Evolutionary conservation across 148 eudicot genomes (phyloP).

Genomic region (Nyssa sinensis): DNA sequence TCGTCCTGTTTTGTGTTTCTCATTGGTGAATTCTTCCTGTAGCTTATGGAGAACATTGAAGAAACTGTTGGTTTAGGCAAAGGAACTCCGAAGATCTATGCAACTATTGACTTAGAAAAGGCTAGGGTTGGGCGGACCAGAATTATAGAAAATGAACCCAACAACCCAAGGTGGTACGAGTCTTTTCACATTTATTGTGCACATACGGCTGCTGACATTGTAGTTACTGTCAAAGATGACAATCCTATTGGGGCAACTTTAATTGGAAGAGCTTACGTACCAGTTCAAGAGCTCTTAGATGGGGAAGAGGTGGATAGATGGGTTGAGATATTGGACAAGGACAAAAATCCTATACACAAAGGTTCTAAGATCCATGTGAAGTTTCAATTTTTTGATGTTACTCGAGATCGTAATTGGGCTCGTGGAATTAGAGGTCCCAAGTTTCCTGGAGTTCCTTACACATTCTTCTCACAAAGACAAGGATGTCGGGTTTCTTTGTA

Average conservation of each 20-base stretch:
- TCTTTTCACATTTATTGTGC: conserved; percentile 80
- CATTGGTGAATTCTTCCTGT: conserved; percentile 14
- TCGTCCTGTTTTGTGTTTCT: background rate
- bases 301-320: conserved; percentile 70
- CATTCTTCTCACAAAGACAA: conserved; percentile 59
- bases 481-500: conserved; percentile 69
- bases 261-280: conserved; percentile 72
- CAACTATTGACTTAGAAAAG: conserved; percentile 70
- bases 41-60: conserved; percentile 63
- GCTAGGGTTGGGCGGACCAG: conserved; percentile 77
- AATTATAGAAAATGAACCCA: conserved; percentile 55
- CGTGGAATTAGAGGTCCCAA: conserved; percentile 57
- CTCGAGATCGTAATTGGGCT: conserved; percentile 51
- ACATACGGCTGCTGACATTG: conserved; percentile 52
- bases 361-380: conserved; percentile 70
- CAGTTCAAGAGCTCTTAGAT: conserved; percentile 45
- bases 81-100: conserved; percentile 70
- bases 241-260: conserved; percentile 79
- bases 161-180: conserved; percentile 70
- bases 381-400: conserved; percentile 58
- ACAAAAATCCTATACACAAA: conserved; percentile 50
- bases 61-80: conserved; percentile 66
- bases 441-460: conserved; percentile 76
- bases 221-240: conserved; percentile 70
- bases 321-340: conserved; percentile 60